A percentile compares a stretch with the other conserved stretches of the same genome.
Evolutionary conservation across 148 eudicot species (phyloP).

Genomic region (Rhododendron simsii): DNA sequence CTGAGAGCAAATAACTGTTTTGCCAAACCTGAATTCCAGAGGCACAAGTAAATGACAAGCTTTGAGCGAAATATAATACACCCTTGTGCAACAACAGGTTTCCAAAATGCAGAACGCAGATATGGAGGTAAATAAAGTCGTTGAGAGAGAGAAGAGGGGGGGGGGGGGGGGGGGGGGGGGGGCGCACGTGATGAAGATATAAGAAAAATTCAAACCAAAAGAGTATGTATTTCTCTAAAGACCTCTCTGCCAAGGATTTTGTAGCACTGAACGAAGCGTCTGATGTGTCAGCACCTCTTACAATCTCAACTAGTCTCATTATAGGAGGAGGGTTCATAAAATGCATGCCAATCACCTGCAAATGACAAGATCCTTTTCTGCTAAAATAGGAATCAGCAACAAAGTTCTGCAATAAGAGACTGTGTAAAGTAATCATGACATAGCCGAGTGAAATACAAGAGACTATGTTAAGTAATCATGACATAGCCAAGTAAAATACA

Average conservation of each 20-base stretch:
- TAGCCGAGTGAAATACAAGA: not conserved
- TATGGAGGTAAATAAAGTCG: not conserved
- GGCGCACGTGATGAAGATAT: not conserved
- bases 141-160: not conserved
- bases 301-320: constrained; percentile 84
- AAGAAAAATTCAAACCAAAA: not conserved
- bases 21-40: constrained; percentile 57
- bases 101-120: not conserved
- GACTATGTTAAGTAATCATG: not conserved
- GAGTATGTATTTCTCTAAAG: not conserved
- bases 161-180: not conserved
- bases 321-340: constrained; percentile 96
- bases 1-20: constrained; percentile 70
- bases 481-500: not conserved
- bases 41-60: not conserved
- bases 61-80: not conserved
- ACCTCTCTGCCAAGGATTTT: constrained; percentile 85
- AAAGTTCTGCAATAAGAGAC: not conserved
- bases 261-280: constrained; percentile 59
- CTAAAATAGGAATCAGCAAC: not conserved
- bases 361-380: not conserved
- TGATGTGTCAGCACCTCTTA: constrained; percentile 85
- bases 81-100: not conserved
- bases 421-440: not conserved
- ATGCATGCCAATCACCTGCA: constrained; percentile 95